These are phyloP conservation scores for Pseudopithomyces maydicus DNA, from an alignment of 2,329 filamentous ascomycete species.

Conservation along the genomic window DNA sequence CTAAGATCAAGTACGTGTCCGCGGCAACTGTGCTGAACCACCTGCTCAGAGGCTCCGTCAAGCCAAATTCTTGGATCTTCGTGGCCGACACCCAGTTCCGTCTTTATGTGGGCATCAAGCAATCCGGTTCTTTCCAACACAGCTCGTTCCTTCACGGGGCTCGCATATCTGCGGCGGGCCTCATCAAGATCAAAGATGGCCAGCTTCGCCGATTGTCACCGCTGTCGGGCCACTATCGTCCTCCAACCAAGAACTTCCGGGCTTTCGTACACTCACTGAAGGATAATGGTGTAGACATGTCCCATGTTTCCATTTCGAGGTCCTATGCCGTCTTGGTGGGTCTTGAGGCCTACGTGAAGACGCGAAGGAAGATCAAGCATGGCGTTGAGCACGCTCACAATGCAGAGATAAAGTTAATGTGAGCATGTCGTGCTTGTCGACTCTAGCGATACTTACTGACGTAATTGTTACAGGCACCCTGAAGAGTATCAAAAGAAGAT, in stretches of 20 bases:
- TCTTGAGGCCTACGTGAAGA: conserved; percentile 77
- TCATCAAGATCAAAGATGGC: conserved; percentile 84
- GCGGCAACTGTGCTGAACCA: conserved; percentile 78
- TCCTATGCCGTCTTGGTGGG: conserved; percentile 83
- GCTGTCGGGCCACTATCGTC: conserved; percentile 78
- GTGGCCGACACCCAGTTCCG: conserved; percentile 85
- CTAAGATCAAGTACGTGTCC: conserved; percentile 69
- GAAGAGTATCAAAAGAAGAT: conserved; percentile 58
- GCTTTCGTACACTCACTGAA: conserved; percentile 77
- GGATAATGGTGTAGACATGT: conserved; percentile 78
- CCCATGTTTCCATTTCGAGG: conserved; percentile 76
- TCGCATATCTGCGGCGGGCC: conserved; percentile 79
- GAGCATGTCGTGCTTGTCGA: neutral
- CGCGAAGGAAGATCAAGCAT: conserved; percentile 67
- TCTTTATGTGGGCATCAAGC: conserved; percentile 88
- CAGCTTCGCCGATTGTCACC: conserved; percentile 74
- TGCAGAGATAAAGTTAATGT: conserved; percentile 62
- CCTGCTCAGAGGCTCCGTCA: conserved; percentile 76
- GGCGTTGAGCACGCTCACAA: conserved; percentile 57
- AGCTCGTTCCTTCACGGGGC: conserved; percentile 85
- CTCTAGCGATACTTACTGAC: neutral
- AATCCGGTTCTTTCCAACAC: conserved; percentile 87
- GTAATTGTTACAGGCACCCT: conserved; percentile 48
- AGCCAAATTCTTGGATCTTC: conserved; percentile 93
- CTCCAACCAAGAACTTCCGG: conserved; percentile 80